Conservation (phyloP, 1,139 yeast species). For the Sugiyamaella grinbergsii region DNA sequence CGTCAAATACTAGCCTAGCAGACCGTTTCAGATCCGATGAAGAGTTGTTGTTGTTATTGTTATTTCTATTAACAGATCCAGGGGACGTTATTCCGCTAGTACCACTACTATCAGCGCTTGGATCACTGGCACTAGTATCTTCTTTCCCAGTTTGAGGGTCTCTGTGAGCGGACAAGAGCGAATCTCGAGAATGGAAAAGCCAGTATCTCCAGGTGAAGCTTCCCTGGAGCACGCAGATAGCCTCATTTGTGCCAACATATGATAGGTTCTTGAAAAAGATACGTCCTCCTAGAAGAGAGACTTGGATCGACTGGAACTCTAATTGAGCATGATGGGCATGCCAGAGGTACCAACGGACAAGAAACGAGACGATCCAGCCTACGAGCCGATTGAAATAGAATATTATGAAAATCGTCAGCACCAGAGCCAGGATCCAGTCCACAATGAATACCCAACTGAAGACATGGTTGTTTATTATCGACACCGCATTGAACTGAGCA, state of each 20-base stretch:
- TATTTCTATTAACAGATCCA: slow-evolving; percentile 34
- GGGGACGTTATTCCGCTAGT: background rate
- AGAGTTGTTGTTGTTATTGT: slow-evolving; percentile 35
- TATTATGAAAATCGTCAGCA: slow-evolving; percentile 62
- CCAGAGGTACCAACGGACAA: slow-evolving; percentile 66
- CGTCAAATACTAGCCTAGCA: slow-evolving; percentile 57
- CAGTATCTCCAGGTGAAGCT: slow-evolving; percentile 90
- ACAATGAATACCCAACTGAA: slow-evolving; percentile 82
- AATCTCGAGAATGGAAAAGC: slow-evolving; percentile 51
- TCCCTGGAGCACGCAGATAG: slow-evolving; percentile 68
- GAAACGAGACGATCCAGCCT: slow-evolving; percentile 60
- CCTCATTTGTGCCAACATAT: slow-evolving; percentile 67
- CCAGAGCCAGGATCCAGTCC: slow-evolving; percentile 74
- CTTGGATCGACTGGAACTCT: slow-evolving; percentile 68
- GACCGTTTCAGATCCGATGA: slow-evolving; percentile 48
- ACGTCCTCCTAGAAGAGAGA: slow-evolving; percentile 82
- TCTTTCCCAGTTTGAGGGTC: background rate
- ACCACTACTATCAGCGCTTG: background rate
- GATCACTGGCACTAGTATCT: background rate
- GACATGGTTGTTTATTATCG: slow-evolving; percentile 41
- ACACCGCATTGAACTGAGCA: slow-evolving; percentile 33
- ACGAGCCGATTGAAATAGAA: slow-evolving; percentile 76
- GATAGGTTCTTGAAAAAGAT: slow-evolving; percentile 74
- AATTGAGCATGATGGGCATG: slow-evolving; percentile 56
- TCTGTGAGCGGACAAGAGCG: slow-evolving; percentile 17